Conservation (phyloP, 805 yeast species). For the Lipomyces starkeyi region DNA sequence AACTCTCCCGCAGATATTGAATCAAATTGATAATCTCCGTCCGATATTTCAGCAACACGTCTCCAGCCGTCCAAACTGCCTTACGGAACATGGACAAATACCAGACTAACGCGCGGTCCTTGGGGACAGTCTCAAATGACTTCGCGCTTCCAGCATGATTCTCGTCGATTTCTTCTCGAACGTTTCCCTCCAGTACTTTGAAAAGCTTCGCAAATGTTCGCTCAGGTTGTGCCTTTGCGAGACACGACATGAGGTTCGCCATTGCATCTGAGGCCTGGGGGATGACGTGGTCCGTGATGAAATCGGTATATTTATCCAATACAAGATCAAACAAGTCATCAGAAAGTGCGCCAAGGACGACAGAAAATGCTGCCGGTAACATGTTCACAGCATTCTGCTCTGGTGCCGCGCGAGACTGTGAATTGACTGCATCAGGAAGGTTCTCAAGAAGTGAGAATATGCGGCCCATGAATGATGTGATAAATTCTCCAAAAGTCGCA, state of each 20-base stretch:
- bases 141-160: constrained; percentile 83
- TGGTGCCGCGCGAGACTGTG: constrained; percentile 48
- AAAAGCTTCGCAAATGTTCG: constrained; percentile 54
- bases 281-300: constrained; percentile 63
- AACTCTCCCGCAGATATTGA: constrained; percentile 50
- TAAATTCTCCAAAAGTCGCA: constrained; percentile 65
- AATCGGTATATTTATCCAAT: constrained; percentile 50
- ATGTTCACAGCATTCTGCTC: constrained; percentile 55
- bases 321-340: constrained; percentile 42
- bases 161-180: constrained; percentile 69
- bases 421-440: constrained; percentile 62
- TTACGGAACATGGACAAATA: constrained; percentile 72
- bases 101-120: constrained; percentile 79
- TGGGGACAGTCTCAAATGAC: constrained; percentile 69
- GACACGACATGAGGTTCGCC: constrained; percentile 73
- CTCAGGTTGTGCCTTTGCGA: constrained; percentile 68
- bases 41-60: constrained; percentile 52
- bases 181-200: constrained; percentile 55
- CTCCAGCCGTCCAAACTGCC: constrained; percentile 70
- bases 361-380: constrained; percentile 49
- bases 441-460: constrained; percentile 70
- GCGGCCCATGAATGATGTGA: constrained; percentile 61
- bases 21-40: constrained; percentile 57
- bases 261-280: constrained; percentile 66
- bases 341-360: constrained; percentile 45